Evolutionary conservation across 805 yeast species (phyloP), one percentile per base, ranked within the genome.

Genomic region (Kodamaea hsintzibuensis): DNA sequence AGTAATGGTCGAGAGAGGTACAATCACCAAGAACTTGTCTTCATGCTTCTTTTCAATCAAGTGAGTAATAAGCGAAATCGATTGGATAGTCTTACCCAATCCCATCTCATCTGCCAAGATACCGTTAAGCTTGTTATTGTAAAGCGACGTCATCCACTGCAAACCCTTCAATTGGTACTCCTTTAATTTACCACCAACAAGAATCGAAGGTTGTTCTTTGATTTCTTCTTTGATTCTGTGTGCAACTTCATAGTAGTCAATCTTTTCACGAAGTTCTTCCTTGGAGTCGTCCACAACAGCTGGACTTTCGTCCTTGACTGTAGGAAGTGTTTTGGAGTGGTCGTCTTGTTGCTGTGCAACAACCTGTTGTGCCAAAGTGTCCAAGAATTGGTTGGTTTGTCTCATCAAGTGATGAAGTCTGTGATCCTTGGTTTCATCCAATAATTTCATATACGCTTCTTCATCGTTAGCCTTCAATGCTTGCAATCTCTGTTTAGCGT

Each of bases 391-490:
- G 68, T 89, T 89, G 8, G 96, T 89, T 68, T 89, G 96, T 64
- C 79, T 86, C 67, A 89, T 80, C 67, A 89, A 78, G 70, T 89
- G 96, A 1, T 95, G 88, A 62, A 89, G 86, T 81, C 96, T 83
- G 42, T 90, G 88, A 72, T 89, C 96, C 68, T 89, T 89, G 2
- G 96, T 89, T 70, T 88, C 91, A 67, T 89, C 95, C 68, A 89
- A 79, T 64, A 89, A 80, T 65, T 88, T 88, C 67, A 89, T 81
- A 73, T 89, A 89, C 1, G 95, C 95, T 66, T 89, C 96, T 70
- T 89, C 96, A 74, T 89, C 96, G 67, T 89, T 88, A 14, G 92
- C 89, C 69, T 86, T 88, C 77, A 89, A 82, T 27, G 95, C 95
- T 64, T 86, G 91, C 71, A 89, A 81, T 82, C 96, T 87, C 67